Conservation (phyloP, 1,284 basidiomycete species). For the Trametes sp. region DNA sequence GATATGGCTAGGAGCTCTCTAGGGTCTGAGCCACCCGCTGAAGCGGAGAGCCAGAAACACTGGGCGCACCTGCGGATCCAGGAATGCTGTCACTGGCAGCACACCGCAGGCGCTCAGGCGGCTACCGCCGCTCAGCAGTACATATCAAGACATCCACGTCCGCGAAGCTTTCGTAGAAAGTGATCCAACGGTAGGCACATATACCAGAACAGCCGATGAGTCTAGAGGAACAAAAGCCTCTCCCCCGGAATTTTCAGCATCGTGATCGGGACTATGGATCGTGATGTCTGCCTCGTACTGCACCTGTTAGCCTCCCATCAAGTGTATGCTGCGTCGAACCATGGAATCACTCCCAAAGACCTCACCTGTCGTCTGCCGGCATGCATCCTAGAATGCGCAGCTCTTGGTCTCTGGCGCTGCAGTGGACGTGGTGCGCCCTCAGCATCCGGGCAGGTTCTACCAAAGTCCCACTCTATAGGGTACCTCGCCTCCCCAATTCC, state of each 20-base stretch:
- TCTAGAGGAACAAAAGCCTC: not conserved
- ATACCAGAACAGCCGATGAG: not conserved
- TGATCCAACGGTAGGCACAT: not conserved
- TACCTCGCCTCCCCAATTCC: slow-evolving; percentile 29
- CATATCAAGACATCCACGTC: slow-evolving; percentile 2
- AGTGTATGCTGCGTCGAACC: not conserved
- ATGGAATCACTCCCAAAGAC: not conserved
- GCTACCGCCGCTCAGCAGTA: slow-evolving; percentile 1
- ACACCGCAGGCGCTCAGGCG: not conserved
- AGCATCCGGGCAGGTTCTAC: slow-evolving; percentile 22
- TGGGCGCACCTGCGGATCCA: not conserved
- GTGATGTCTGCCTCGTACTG: not conserved
- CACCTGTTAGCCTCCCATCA: not conserved
- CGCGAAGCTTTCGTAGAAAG: not conserved
- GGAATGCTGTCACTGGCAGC: not conserved
- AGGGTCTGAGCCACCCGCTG: not conserved
- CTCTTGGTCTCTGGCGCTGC: slow-evolving; percentile 1
- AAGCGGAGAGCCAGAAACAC: not conserved
- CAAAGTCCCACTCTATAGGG: slow-evolving; percentile 42
- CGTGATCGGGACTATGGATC: not conserved
- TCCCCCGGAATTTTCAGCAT: not conserved
- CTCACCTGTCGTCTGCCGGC: not conserved
- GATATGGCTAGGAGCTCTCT: not conserved
- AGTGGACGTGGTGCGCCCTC: slow-evolving; percentile 11
- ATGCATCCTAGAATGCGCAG: slow-evolving; percentile 7